Evolutionary conservation across 371 early-diverging fungal genomes (phyloP).

Genomic region (Basidiobolus meristosporus): DNA sequence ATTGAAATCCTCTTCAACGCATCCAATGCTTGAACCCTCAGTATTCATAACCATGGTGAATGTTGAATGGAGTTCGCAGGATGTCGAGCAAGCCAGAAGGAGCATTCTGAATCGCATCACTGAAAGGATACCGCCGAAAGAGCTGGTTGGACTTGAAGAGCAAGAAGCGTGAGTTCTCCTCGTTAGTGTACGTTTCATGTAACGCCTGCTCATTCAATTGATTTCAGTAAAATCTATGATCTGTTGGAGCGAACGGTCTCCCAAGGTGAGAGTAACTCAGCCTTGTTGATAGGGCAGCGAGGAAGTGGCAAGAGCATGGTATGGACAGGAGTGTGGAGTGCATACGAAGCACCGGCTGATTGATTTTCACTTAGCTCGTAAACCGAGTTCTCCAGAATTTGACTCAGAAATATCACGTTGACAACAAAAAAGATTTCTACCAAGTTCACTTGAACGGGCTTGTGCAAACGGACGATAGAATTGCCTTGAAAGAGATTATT

Average conservation of each 20-base stretch:
- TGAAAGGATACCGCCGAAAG: conserved; percentile 14
- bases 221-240: conserved; percentile 2
- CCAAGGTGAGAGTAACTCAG: conserved; percentile 56
- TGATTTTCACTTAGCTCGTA: too few species aligned
- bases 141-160: conserved; percentile 30
- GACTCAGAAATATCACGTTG: background rate
- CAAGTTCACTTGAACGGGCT: conserved; percentile 59
- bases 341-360: too few species aligned
- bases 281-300: conserved; percentile 47
- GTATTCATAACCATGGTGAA: too few species aligned
- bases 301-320: conserved; percentile 49
- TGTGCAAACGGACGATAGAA: conserved; percentile 59
- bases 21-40: too few species aligned
- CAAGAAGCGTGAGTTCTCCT: conserved; percentile 22
- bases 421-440: conserved; percentile 20
- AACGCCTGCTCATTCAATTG: conserved; percentile 1
- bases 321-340: background rate
- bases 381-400: conserved; percentile 4
- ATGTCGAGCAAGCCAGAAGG: conserved; percentile 4
- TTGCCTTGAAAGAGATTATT: conserved; percentile 66
- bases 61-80: too few species aligned
- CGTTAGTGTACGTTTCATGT: background rate
- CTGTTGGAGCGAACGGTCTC: conserved; percentile 2
- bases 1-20: too few species aligned
- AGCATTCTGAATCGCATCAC: conserved; percentile 18